Evolutionary conservation across 75 land plant species (phyloP), one percentile per base, ranked within the genome.

Genomic region (Sequoia sempervirens): DNA sequence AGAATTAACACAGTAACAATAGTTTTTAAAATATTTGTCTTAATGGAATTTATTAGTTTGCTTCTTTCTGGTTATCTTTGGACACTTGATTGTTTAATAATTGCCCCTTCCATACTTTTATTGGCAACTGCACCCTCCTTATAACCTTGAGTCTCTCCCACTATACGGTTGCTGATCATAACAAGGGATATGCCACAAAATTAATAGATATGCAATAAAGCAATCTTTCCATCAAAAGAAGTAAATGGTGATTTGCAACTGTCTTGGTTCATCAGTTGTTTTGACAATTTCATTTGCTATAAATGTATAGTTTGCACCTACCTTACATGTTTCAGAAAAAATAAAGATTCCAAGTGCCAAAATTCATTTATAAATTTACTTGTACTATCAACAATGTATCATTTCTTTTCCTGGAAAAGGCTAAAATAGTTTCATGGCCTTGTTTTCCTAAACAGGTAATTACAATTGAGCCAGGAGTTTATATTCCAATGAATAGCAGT

Each of bases 381-480:
- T 32, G 73, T 32, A 32, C 14, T 70, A 50, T 13, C 53, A 12
- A 50, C 53, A 12, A 32, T 70, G 4, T 70, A 30, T 32, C 0
- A 3, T 26, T 3, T 82, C 23, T 70, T 38, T 32, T 10, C 12
- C 32, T 3, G 36, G 32, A 13, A 17, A 23, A 78, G 26, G 84
- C 23, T 43, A 75, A 37, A 75, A 79, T 5, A 76, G 41, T 10
- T 69, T 23, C 6, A 20, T 17, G 81, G 53, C 53, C 83, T 0
- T 45, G 18, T 9, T 32, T 46, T 15, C 13, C 61, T 86, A 53
- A 20, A 72, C 90, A 97, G 97, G 91, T 95, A 28, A 94, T 97
- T 72, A 95, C 99, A 47, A 95, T 97, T 87, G 99, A 97, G 76
- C 99, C 99, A 18, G 98, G 98, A 76, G 85, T 97, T 13, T 97